These are phyloP conservation scores for Gloeophyllum trabeum DNA, from an alignment of 768 basidiomycete genomes.

Conservation along the genomic window DNA sequence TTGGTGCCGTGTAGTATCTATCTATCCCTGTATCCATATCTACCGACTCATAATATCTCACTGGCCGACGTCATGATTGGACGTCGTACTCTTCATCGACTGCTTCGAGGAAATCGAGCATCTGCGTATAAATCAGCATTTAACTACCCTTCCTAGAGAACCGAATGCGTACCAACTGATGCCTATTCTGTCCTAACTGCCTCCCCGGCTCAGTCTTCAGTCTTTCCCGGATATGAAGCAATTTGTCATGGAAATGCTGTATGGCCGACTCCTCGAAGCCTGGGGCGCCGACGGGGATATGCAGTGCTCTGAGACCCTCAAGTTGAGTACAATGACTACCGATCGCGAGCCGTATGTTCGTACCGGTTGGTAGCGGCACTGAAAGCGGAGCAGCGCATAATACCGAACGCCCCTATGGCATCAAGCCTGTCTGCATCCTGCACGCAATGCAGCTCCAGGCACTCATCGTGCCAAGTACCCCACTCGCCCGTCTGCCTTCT, in stretches of 20 bases:
- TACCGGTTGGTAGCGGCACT: conserved; percentile 24
- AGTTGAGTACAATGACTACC: not conserved
- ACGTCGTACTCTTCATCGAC: conserved; percentile 41
- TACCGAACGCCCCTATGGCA: conserved; percentile 40
- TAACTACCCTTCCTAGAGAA: not conserved
- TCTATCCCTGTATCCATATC: not conserved
- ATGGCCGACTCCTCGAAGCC: conserved; percentile 42
- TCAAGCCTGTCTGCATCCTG: conserved; percentile 44
- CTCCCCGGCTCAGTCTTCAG: conserved; percentile 74
- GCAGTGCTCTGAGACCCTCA: conserved; percentile 22
- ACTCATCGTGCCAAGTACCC: conserved; percentile 58
- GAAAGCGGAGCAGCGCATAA: conserved; percentile 38
- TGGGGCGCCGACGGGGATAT: conserved; percentile 35
- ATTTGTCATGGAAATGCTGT: conserved; percentile 80
- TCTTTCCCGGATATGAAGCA: conserved; percentile 58
- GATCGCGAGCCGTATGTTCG: conserved; percentile 2
- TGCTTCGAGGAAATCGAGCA: conserved; percentile 49
- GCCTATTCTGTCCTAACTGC: conserved; percentile 56
- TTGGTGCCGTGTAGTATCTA: not conserved
- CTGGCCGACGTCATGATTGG: not conserved
- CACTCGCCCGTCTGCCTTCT: conserved; percentile 42
- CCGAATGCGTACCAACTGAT: conserved; percentile 43
- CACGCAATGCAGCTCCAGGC: conserved; percentile 66
- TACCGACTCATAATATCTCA: not conserved
- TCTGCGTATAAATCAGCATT: conserved; percentile 23